Evolutionary conservation across 1,284 basidiomycete genomes (phyloP).

Genomic region (Afroboletus lepidellus): DNA sequence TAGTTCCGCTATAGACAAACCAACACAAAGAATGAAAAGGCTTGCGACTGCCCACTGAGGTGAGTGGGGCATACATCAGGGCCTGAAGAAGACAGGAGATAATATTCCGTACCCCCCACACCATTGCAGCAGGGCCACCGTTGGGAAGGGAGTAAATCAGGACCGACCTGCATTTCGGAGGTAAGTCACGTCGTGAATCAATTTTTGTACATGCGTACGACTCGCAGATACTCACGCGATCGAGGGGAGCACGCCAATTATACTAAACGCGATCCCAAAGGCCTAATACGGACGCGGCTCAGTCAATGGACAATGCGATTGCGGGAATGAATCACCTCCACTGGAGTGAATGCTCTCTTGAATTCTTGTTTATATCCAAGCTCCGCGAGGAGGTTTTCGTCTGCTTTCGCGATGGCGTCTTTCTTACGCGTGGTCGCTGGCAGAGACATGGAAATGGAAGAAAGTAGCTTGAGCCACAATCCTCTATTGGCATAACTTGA

Average conservation of each 20-base stretch:
- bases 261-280: slow-evolving; percentile 40
- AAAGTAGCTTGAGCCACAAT: neutral
- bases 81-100: neutral
- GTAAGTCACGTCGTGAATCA: slow-evolving; percentile 25
- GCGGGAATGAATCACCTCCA: slow-evolving; percentile 44
- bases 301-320: neutral
- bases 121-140: slow-evolving; percentile 78
- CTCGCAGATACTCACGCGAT: slow-evolving; percentile 40
- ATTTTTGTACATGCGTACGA: neutral
- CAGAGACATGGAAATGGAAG: neutral
- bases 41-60: slow-evolving; percentile 32
- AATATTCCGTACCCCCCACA: slow-evolving; percentile 66
- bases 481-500: neutral
- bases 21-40: slow-evolving; percentile 40
- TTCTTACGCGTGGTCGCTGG: slow-evolving; percentile 18
- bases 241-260: slow-evolving; percentile 46
- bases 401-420: slow-evolving; percentile 21
- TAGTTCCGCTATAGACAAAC: slow-evolving; percentile 44
- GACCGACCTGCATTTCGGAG: slow-evolving; percentile 48
- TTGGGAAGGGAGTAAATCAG: slow-evolving; percentile 73
- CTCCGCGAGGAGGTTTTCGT: slow-evolving; percentile 43
- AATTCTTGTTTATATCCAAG: slow-evolving; percentile 73
- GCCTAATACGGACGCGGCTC: slow-evolving; percentile 24
- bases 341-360: slow-evolving; percentile 59
- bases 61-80: neutral